phyloP scores from a whole-genome alignment of 2,329 filamentous ascomycete genomes.

The Colletotrichum spaethianum region DNA sequence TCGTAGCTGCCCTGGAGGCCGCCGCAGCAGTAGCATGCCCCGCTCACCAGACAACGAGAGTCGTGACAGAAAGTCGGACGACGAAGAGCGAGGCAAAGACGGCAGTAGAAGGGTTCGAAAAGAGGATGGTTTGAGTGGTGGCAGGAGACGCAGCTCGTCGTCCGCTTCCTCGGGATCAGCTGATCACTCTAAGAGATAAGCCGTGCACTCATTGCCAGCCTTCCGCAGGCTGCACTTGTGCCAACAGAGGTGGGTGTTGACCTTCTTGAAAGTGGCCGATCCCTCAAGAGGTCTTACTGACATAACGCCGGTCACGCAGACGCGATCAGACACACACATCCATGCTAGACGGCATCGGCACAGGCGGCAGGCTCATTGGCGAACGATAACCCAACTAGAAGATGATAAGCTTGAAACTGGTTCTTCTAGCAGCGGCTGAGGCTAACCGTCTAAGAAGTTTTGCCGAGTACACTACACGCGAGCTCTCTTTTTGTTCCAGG shows the following conservation, averaged over 20 bases:
- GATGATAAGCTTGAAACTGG: slow-evolving; percentile 51
- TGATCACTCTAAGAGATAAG: slow-evolving; percentile 1
- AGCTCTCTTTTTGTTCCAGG: background rate
- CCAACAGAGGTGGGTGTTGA: background rate
- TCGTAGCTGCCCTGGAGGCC: background rate
- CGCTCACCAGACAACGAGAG: background rate
- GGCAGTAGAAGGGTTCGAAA: slow-evolving; percentile 2
- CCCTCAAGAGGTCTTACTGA: background rate
- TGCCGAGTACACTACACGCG: slow-evolving; percentile 11
- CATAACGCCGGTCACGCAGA: background rate
- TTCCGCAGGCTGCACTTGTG: background rate
- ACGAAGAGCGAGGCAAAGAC: background rate
- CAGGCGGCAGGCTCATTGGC: background rate
- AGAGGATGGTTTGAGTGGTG: background rate
- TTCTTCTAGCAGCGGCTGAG: slow-evolving; percentile 44
- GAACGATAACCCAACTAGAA: slow-evolving; percentile 43
- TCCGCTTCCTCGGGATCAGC: slow-evolving; percentile 64
- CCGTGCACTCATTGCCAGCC: background rate
- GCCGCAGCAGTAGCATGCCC: slow-evolving; percentile 3
- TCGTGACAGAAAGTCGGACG: background rate
- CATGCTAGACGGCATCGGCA: background rate
- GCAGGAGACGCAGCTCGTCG: slow-evolving; percentile 65
- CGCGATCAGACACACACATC: background rate
- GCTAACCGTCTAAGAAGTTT: slow-evolving; percentile 50
- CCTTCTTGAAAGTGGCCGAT: background rate